Conservation (phyloP, 2,329 filamentous ascomycete genomes). For the Fusarium sp. region DNA sequence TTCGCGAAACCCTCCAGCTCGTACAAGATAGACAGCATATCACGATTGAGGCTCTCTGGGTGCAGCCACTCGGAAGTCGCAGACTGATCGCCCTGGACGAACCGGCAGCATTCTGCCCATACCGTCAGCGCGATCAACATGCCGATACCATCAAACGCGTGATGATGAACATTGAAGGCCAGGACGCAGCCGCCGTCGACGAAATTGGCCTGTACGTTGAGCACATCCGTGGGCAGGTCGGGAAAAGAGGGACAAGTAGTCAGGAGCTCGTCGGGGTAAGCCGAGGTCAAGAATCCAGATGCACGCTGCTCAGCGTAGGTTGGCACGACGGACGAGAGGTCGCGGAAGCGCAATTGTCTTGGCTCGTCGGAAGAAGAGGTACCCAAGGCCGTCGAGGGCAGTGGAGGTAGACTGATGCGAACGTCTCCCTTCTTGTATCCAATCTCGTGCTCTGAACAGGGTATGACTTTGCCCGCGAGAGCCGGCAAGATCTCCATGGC, state of each 20-base stretch:
- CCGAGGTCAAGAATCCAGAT: neutral
- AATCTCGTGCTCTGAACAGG: neutral
- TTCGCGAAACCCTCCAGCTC: neutral
- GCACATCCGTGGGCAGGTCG: neutral
- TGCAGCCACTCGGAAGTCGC: neutral
- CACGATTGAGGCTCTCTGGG: neutral
- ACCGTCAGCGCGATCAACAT: neutral
- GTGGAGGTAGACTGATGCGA: neutral
- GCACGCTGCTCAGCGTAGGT: neutral
- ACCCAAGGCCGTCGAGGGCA: neutral
- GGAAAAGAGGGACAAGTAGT: neutral
- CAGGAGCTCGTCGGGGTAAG: neutral
- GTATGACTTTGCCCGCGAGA: neutral
- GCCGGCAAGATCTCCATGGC: neutral
- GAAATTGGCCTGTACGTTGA: neutral
- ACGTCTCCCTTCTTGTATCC: neutral
- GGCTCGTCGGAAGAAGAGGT: rapidly evolving
- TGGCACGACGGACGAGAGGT: neutral
- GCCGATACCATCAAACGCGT: neutral
- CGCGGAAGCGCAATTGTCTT: neutral
- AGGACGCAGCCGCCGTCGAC: neutral
- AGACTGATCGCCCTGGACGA: neutral
- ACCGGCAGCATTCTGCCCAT: neutral
- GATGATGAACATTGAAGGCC: neutral
- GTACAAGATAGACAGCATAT: neutral